Base-by-base conservation (phyloP, 2,329 filamentous ascomycete species). In the Pezicula rhizophila region DNA sequence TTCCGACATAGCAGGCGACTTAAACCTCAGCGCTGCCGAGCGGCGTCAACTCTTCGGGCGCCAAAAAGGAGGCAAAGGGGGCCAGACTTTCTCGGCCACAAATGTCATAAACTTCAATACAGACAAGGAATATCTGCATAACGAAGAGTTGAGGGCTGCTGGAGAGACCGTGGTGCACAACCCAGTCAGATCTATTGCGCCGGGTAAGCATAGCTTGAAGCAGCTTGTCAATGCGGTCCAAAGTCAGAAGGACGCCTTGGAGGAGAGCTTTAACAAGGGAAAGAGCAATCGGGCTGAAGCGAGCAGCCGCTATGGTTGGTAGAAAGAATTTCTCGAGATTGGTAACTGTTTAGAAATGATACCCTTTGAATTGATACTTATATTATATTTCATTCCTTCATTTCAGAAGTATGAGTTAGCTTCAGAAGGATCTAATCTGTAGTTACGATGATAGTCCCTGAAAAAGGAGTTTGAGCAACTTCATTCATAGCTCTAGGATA, bases 261-360 rank as follows among this genome's bases (percentile, higher is more conserved):
- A 96, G 68, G 92, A 97, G 62, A 91, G 88, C 64, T 96, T 96
- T 72, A 89, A 89, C 17, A 75, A 84, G 57, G 88, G 89, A 5
- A 84, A 80, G 70, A 80, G 78, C 59, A 93, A 91, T 62, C 84
- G 88, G 66, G 84, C 80, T 59, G 90, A 96, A 65, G 89, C 89
- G 17, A 87, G 87, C 4, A 83, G 80, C 50, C 81, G 80, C 60
- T 96, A 96, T 70, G 91, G 91, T 5, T 96, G 89, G 88, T 84
- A 54, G 37, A 5, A 44, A 31, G 12, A 18, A 42, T 17, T 3
- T 35, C 18, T 38, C 18, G 18, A 14, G 10, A 15, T 37, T 37
- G 18, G 23, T 33, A 25, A 34, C 8, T 20, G n/a, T 40, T 17
- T 15, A 26, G 25, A 39, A 56, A 53, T 53, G 45, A 53, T 55